Conservation (phyloP, 768 basidiomycete species). For the Filobasidium wieringae region DNA sequence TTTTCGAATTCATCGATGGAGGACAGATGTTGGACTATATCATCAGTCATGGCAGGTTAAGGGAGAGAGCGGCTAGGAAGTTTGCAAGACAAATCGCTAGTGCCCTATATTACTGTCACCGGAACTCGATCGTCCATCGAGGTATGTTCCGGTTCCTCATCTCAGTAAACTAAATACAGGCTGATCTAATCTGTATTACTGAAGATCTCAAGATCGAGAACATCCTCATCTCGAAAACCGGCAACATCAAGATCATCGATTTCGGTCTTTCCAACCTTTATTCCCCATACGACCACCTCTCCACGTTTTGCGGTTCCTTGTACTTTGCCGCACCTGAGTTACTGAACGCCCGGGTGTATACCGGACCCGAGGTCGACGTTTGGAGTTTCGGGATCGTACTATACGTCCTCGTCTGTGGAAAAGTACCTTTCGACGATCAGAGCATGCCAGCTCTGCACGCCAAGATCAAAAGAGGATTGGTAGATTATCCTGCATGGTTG, state of each 20-base stretch:
- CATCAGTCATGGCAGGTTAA: constrained; percentile 88
- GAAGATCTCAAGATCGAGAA: constrained; percentile 93
- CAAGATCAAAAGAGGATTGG: constrained; percentile 93
- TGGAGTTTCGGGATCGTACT: constrained; percentile 99
- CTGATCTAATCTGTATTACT: neutral
- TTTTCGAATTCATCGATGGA: constrained; percentile 95
- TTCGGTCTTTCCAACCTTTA: constrained; percentile 96
- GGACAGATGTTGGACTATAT: constrained; percentile 99
- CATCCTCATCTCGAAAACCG: constrained; percentile 94
- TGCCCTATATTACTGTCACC: constrained; percentile 92
- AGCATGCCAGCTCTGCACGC: constrained; percentile 98
- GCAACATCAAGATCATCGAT: constrained; percentile 99
- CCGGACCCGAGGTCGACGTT: constrained; percentile 94
- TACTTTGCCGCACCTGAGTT: constrained; percentile 98
- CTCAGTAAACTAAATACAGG: neutral
- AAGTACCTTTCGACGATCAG: constrained; percentile 98
- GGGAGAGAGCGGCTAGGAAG: constrained; percentile 91
- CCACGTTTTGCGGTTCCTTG: constrained; percentile 92
- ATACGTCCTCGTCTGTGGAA: constrained; percentile 94
- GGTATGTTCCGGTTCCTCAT: no score
- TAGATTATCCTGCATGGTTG: constrained; percentile 95
- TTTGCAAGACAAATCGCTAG: constrained; percentile 95
- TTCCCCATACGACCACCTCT: constrained; percentile 65
- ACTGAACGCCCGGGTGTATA: constrained; percentile 90
- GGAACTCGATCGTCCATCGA: constrained; percentile 93